phyloP scores from a whole-genome alignment of 2,329 filamentous ascomycete genomes.

The Cryphonectria naterciae region DNA sequence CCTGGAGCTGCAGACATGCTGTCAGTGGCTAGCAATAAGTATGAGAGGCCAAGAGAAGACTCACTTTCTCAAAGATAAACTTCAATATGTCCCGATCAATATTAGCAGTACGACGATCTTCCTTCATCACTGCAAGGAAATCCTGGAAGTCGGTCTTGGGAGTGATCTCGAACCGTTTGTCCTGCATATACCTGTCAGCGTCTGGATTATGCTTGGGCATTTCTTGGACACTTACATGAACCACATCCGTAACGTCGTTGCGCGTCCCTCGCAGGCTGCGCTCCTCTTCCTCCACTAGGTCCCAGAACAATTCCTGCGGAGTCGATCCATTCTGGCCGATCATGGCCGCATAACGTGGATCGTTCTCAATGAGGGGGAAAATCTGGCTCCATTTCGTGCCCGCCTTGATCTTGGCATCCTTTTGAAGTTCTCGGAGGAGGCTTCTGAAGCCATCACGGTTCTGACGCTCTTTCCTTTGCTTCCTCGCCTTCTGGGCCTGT shows the following conservation, averaged over 20 bases:
- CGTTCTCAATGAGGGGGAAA: slow-evolving; percentile 73
- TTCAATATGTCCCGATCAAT: slow-evolving; percentile 79
- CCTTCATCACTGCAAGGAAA: slow-evolving; percentile 79
- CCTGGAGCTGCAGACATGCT: slow-evolving; percentile 65
- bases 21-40: slow-evolving; percentile 27
- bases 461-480: slow-evolving; percentile 81
- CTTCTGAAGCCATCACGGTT: slow-evolving; percentile 79
- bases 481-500: slow-evolving; percentile 83
- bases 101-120: slow-evolving; percentile 85
- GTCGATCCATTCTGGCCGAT: slow-evolving; percentile 83
- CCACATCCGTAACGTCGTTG: slow-evolving; percentile 84
- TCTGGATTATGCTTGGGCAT: slow-evolving; percentile 25
- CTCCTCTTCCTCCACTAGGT: slow-evolving; percentile 92
- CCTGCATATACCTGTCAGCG: slow-evolving; percentile 57
- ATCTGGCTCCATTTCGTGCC: slow-evolving; percentile 89
- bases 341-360: slow-evolving; percentile 82
- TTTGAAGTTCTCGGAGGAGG: slow-evolving; percentile 74
- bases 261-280: slow-evolving; percentile 78
- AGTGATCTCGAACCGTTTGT: slow-evolving; percentile 89
- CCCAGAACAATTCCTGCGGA: slow-evolving; percentile 94
- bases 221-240: slow-evolving; percentile 67
- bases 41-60: slow-evolving; percentile 34
- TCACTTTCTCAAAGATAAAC: slow-evolving; percentile 81
- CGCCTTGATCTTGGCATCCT: slow-evolving; percentile 81
- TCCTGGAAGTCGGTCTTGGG: slow-evolving; percentile 86